Percentiles rank a stretch among this genome's conserved stretches.
Evolutionary conservation across 257 asterid genomes (phyloP).

Genomic region (Penstemon newberryi): DNA sequence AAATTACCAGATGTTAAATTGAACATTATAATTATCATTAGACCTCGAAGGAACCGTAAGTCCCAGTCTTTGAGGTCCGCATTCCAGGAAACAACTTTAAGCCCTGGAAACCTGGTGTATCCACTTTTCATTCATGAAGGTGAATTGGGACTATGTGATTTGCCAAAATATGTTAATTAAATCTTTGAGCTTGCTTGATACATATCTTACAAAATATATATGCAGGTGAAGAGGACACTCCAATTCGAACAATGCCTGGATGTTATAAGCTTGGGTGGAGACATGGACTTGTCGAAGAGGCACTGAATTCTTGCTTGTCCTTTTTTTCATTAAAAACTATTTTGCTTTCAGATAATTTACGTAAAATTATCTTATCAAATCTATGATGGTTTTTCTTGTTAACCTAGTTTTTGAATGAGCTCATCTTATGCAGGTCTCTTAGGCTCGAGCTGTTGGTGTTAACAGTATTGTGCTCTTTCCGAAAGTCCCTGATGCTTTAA

Average conservation of each 20-base stretch:
- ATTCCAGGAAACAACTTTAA: conserved; percentile 81
- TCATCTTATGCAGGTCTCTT: conserved; percentile 60
- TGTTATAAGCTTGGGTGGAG: conserved; percentile 99
- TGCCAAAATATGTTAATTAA: not conserved
- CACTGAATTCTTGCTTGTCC: conserved; percentile 28
- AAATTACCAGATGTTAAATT: too few relatives aligned
- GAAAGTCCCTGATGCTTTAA: conserved; percentile 91
- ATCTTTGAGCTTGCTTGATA: conserved; percentile 19
- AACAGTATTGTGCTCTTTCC: conserved; percentile 97
- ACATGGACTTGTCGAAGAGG: conserved; percentile 96
- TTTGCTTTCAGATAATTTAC: not conserved
- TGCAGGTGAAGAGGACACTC: conserved; percentile 93
- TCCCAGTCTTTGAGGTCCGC: conserved; percentile 79
- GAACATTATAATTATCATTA: not conserved
- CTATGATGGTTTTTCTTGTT: not conserved
- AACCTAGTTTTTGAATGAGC: too few relatives aligned
- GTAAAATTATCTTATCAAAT: not conserved
- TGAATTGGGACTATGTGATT: conserved; percentile 26
- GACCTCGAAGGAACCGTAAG: conserved; percentile 92
- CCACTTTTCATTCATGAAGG: conserved; percentile 98
- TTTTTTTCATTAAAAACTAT: too few relatives aligned
- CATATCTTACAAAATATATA: conserved; percentile 21
- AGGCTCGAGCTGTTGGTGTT: conserved; percentile 95
- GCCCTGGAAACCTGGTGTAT: conserved; percentile 92
- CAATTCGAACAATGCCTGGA: conserved; percentile 99